Percentiles rank a stretch among this genome's conserved stretches.
Conservation (phyloP, 1,284 basidiomycete genomes). For the Apiotrichum siamense region DNA sequence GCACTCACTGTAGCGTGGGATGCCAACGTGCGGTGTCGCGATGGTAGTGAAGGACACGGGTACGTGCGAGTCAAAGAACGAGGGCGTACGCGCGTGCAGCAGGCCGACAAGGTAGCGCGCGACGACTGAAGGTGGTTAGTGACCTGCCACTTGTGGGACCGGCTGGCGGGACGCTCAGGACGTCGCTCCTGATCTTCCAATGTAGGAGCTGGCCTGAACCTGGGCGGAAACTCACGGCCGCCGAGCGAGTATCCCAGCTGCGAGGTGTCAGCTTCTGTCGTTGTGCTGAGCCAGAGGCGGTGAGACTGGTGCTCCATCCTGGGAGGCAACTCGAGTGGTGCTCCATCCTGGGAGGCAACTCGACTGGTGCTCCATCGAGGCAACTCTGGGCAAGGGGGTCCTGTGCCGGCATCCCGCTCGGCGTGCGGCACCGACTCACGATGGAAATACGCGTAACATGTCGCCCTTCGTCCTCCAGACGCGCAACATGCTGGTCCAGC, state of each 20-base stretch:
- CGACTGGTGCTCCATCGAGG: background rate
- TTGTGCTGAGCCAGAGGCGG: too few species aligned
- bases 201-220: background rate
- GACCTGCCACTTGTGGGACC: background rate
- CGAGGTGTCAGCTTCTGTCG: too few species aligned
- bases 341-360: background rate
- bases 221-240: constrained; percentile 30
- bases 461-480: constrained; percentile 29
- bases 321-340: too few species aligned
- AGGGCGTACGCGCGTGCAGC: constrained; percentile 35
- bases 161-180: too few species aligned
- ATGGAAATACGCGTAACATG: constrained; percentile 36
- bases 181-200: too few species aligned
- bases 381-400: too few species aligned
- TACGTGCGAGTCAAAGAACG: constrained; percentile 36
- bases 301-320: too few species aligned
- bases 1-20: constrained; percentile 36
- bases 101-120: constrained; percentile 43
- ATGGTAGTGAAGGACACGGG: constrained; percentile 41
- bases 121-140: constrained; percentile 33
- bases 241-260: constrained; percentile 45
- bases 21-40: constrained; percentile 39
- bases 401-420: too few species aligned
- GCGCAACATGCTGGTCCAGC: constrained; percentile 35
- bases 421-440: constrained; percentile 17